Conservation (phyloP, 306 rosid species). For the Macrotyloma uniflorum region DNA sequence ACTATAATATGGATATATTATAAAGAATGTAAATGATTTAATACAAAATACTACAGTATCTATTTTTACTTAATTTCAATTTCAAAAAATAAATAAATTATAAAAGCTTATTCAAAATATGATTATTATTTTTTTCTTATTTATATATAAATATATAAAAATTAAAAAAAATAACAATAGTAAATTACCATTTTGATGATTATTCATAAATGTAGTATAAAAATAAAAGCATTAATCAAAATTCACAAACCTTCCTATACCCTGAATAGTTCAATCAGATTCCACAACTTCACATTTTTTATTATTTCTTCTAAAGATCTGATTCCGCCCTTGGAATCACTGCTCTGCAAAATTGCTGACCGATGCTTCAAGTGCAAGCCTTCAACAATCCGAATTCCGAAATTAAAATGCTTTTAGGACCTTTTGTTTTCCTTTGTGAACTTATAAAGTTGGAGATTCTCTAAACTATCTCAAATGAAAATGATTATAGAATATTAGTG, state of each 20-base stretch:
- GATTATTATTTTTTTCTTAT: no score
- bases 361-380: constrained; percentile 3
- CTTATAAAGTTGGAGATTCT: no score
- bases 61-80: neutral
- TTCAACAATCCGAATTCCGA: constrained; percentile 6
- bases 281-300: neutral
- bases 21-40: no score
- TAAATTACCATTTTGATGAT: neutral
- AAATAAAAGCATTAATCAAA: neutral
- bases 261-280: constrained; percentile 15
- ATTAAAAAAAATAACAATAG: no score
- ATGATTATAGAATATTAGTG: no score
- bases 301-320: neutral
- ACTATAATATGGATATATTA: no score
- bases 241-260: neutral
- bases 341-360: neutral
- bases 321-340: constrained; percentile 15
- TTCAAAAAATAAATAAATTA: neutral
- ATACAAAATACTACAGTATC: neutral
- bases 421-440: no score
- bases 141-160: no score
- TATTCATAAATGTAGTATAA: no score
- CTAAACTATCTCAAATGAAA: no score
- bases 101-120: neutral
- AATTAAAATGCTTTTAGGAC: neutral